These are phyloP conservation scores for Lenzites betulinus DNA, from an alignment of 768 basidiomycete species.

Conservation along the genomic window DNA sequence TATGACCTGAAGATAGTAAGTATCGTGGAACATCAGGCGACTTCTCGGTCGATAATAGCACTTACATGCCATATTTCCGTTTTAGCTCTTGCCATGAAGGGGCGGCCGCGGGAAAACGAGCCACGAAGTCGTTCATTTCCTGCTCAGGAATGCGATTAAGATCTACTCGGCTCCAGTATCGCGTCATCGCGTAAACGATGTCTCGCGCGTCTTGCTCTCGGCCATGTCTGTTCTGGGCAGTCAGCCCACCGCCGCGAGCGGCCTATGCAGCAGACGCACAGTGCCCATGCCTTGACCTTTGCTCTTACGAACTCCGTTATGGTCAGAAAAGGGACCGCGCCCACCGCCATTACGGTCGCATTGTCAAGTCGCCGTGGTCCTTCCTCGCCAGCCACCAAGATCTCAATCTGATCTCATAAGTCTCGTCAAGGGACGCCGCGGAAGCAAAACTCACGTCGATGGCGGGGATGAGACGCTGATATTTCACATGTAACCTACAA, in stretches of 20 bases:
- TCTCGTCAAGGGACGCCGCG: neutral
- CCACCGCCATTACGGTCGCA: slow-evolving; percentile 66
- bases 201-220: slow-evolving; percentile 77
- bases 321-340: slow-evolving; percentile 78
- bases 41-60: neutral
- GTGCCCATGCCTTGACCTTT: slow-evolving; percentile 81
- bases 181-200: slow-evolving; percentile 67
- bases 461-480: slow-evolving; percentile 73
- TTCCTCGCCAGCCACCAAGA: slow-evolving; percentile 77
- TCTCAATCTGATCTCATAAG: slow-evolving; percentile 63
- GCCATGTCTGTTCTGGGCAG: slow-evolving; percentile 52
- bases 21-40: neutral
- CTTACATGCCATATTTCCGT: slow-evolving; percentile 68
- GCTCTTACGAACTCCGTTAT: slow-evolving; percentile 85
- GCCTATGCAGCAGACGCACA: slow-evolving; percentile 48
- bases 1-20: slow-evolving; percentile 17
- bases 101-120: slow-evolving; percentile 56
- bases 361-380: slow-evolving; percentile 75
- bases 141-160: slow-evolving; percentile 85
- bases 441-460: slow-evolving; percentile 59
- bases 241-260: slow-evolving; percentile 23
- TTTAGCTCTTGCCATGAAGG: slow-evolving; percentile 76
- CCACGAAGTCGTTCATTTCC: slow-evolving; percentile 80
- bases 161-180: slow-evolving; percentile 82
- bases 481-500: slow-evolving; percentile 70